phyloP scores from a whole-genome alignment of 2,329 filamentous ascomycete genomes.

The Knoxdaviesia capensis region DNA sequence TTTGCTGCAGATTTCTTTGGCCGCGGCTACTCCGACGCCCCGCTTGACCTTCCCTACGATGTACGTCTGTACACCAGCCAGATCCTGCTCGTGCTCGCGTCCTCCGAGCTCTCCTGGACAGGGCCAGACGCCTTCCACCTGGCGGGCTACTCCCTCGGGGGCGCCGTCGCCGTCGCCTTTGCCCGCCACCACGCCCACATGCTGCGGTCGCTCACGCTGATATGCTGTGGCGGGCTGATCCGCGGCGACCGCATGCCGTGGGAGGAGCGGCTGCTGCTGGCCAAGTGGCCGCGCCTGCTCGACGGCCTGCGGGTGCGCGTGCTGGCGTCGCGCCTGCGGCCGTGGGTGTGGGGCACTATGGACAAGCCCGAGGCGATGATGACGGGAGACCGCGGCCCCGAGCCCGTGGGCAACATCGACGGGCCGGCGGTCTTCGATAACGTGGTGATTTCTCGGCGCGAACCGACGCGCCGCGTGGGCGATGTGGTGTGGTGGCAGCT shows the following conservation, averaged over 20 bases:
- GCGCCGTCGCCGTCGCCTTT: constrained; percentile 52
- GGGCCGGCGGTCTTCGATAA: constrained; percentile 16
- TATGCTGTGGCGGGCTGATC: constrained; percentile 51
- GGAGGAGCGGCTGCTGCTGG: constrained; percentile 42
- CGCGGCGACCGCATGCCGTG: constrained; percentile 39
- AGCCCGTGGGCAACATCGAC: constrained; percentile 16
- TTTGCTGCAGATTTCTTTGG: constrained; percentile 44
- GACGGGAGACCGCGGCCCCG: constrained; percentile 13
- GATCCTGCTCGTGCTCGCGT: constrained; percentile 44
- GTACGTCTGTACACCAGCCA: constrained; percentile 43
- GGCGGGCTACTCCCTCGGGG: constrained; percentile 64
- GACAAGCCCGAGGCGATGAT: constrained; percentile 16
- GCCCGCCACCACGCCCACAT: constrained; percentile 46
- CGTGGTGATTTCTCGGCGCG: constrained; percentile 28
- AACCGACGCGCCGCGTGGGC: constrained; percentile 34
- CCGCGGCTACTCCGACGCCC: constrained; percentile 57
- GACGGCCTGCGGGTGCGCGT: constrained; percentile 33
- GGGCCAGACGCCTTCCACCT: constrained; percentile 40
- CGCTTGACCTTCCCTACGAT: constrained; percentile 38
- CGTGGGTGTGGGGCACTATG: constrained; percentile 16
- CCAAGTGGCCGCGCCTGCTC: constrained; percentile 32
- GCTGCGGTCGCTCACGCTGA: constrained; percentile 40
- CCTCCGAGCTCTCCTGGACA: constrained; percentile 37
- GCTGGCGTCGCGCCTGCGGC: constrained; percentile 27
- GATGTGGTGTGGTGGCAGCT: constrained; percentile 52